Base-by-base conservation (phyloP, 2,329 filamentous ascomycete genomes). In the Colletotrichum agaves region DNA sequence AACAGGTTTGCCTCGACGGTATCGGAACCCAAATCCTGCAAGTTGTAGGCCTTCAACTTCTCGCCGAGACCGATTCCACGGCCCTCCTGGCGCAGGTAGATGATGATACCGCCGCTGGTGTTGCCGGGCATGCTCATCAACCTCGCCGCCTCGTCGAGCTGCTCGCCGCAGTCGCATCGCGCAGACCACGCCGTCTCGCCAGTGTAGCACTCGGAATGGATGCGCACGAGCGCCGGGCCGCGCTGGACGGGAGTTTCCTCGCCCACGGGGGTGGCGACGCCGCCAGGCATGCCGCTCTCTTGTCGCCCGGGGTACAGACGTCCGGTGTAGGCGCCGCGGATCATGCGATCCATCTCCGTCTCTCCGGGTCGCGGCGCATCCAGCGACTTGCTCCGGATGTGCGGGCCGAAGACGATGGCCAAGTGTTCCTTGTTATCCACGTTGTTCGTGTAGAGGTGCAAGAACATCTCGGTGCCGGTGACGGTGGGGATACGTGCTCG, bases 131-230 rank as follows among this genome's bases (percentile, higher is more conserved):
- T 82, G 15, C 92, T 91, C 96, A 99, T 99, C 2, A 99, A 83
- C 27, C 96, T 88, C 1, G 95, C 96, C 1, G 96, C 96, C 82
- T 99, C 96, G 78, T 99, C 96, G 2, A 99, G 86, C 78, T 99
- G 96, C 81, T 99, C 96, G 63, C 96, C 96, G 78, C 96, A 99
- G 81, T 99, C 96, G 81, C 96, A 99, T 31, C 96, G 90, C 39
- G 96, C 95, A 7, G 94, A 98, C 96, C 96, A 98, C 1, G 97
- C 96, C 1, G 96, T 99, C 83, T 99, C 96, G 67, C 96, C 96
- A 0, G 96, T 99, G 79, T 99, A 99, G 81, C 96, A 99, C 80
- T 99, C 96, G 3, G 93, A 97, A 79, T 99, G 96, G 76, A 99
- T 99, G 64, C 96, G 88, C 52, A 99, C 95, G 43, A 99, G 83